Conservation (phyloP, 179 eudicot genomes). For the Beta corolliflora region DNA sequence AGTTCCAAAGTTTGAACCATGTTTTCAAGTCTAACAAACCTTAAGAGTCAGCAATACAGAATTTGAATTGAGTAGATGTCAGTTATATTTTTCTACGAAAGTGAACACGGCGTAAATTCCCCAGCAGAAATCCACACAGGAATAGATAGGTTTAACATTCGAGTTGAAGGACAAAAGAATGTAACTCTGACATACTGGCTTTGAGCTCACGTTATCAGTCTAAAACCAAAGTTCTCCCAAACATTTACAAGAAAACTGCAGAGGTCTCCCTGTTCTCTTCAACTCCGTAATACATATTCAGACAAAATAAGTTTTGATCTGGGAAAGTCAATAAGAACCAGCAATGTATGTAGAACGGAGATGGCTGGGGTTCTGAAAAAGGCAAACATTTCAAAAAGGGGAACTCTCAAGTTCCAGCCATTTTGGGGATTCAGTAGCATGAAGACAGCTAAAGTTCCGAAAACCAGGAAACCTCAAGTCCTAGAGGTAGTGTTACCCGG, state of each 20-base stretch:
- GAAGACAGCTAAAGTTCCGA: too few relatives aligned
- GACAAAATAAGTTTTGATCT: not conserved
- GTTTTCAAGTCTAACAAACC: not conserved
- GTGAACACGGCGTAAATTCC: not conserved
- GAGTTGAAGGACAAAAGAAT: not conserved
- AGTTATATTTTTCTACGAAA: not conserved
- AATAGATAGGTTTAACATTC: too few relatives aligned
- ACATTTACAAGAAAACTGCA: not conserved
- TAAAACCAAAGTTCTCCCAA: not conserved
- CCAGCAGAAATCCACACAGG: not conserved
- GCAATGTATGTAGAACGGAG: too few relatives aligned
- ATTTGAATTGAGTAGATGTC: not conserved
- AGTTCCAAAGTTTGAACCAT: not conserved
- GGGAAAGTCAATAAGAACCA: not conserved
- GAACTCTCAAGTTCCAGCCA: too few relatives aligned
- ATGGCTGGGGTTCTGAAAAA: too few relatives aligned
- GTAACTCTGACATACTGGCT: not conserved
- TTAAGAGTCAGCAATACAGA: conserved; percentile 1
- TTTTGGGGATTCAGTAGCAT: too few relatives aligned
- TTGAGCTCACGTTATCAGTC: not conserved
- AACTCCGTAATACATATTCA: not conserved
- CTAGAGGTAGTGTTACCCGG: too few relatives aligned
- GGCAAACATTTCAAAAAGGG: too few relatives aligned
- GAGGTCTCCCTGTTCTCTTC: not conserved
- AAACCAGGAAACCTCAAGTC: too few relatives aligned